Evolutionary conservation across 768 basidiomycete species (phyloP), one percentile per base, ranked within the genome.

Genomic region (Asterophora lycoperdoides): DNA sequence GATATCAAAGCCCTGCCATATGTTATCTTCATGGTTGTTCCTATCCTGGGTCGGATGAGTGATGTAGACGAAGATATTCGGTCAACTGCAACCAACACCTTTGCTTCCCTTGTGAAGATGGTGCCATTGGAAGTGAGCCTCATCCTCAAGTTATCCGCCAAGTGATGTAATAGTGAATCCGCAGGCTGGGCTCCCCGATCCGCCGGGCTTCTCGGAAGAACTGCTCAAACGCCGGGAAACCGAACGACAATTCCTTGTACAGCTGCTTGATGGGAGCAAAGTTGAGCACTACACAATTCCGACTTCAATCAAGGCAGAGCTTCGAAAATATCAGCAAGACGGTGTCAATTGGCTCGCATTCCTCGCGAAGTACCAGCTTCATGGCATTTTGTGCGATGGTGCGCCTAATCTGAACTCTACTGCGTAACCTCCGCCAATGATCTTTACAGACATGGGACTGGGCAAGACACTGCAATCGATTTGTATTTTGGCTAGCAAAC

Each of bases 321-420:
- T 99, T 41, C 86, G 96, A 51, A 92, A 93, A 64, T 99, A 99
- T 64, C 96, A 99, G 67, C 90, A 92, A 68, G 96, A 99, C 48
- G 96, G 96, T 29, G 90, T 99, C 56, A 98, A 92, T 64, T 99
- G 96, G 96, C 75, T 99, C 14, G 96, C 96, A 1, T 99, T 99
- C 74, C 75, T 99, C 32, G 90, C 93, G 15, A 97, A 96, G 64
- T 99, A 96, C 64, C 96, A 98, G 60, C 69, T 99, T 2, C 96
- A 99, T 63, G 96, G 96, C 11, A 91, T 98, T 58, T 82, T 99
- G 23, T 99, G 96, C 63, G 96, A 99, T 60, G 96, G 95, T 93
- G 58, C 55, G 79, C 63, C 28, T 38, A 7, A 14, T 20, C n/a
- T 14, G 15, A 13, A 19, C 10, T 19, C 36, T 17, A 8, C 32